Evolutionary conservation across 352 stramenopile species (phyloP), one percentile per base, ranked within the genome.

Genomic region (Phytopythium helicoides): DNA sequence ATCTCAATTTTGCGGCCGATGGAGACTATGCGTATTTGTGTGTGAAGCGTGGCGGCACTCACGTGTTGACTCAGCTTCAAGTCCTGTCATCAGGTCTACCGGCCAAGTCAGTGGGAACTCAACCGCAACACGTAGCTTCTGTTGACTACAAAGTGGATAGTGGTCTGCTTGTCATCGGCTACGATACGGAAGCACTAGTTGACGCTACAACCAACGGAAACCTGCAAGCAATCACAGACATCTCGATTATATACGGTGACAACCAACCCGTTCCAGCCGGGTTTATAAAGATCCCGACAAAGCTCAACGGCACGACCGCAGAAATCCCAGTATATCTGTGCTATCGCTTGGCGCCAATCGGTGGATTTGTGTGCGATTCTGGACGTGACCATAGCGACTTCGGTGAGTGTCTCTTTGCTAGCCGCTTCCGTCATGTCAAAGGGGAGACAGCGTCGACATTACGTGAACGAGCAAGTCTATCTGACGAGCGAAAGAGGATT

Each of bases 11-110:
- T 55, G 77, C 66, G 2, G 71, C 67, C 0, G 80, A 79, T 4
- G 84, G 84, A 0, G 67, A 82, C 45, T 89, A 88, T 56, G 63
- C 83, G 35, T 89, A 86, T 54, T 45, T 94, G 26, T 94, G 81
- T 56, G 54, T 89, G 16, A 81, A 88, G 42, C 64, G 81, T 56
- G 76, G 76, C 57, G 53, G 56, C 7, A 34, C 44, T 39, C 64
- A 55, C 15, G 66, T 58, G 8, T 23, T 81, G 21, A 86, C 74
- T 23, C 71, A 82, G 33, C 28, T 85, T 2, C 45, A 61, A 45
- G 50, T 73, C 26, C 21, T 60, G 7, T 47, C 41, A 47, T 12
- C 51, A 26, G 56, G 38, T 12, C 52, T 47, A 36, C 6, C 23
- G 11, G 23, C 23, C 5, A 19, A 28, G 11, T 2, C 18, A n/a